Conservation (phyloP, 306 rosid species). For the Coriaria nepalensis region DNA sequence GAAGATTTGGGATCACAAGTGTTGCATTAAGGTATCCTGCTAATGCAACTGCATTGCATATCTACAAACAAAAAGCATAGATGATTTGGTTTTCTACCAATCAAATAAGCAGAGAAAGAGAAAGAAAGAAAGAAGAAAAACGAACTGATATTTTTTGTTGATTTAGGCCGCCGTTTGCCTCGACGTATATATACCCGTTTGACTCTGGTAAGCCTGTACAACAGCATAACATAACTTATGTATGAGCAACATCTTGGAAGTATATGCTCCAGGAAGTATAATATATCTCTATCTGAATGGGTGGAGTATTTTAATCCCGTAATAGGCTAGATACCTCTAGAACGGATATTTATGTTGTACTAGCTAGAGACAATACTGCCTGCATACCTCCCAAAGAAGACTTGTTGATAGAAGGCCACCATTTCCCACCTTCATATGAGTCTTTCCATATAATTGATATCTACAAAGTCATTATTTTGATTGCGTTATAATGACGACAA, state of each 20-base stretch:
- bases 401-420: slow-evolving; percentile 61
- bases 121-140: slow-evolving; percentile 4
- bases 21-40: slow-evolving; percentile 99
- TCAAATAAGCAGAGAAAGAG: slow-evolving; percentile 3
- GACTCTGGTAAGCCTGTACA: slow-evolving; percentile 63
- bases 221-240: slow-evolving; percentile 3
- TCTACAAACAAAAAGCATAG: slow-evolving; percentile 33
- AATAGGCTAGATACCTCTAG: no score
- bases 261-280: no score
- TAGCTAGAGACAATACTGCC: neutral
- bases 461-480: slow-evolving; percentile 25
- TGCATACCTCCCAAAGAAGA: slow-evolving; percentile 54
- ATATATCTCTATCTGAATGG: no score
- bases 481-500: slow-evolving; percentile 16
- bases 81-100: slow-evolving; percentile 5
- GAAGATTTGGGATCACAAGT: slow-evolving; percentile 89
- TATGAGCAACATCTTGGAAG: no score
- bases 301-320: no score
- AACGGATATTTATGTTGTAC: no score
- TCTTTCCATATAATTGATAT: slow-evolving; percentile 80
- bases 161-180: slow-evolving; percentile 95
- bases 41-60: slow-evolving; percentile 97
- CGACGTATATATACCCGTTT: slow-evolving; percentile 84
- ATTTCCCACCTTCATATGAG: slow-evolving; percentile 55
- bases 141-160: slow-evolving; percentile 94